These are phyloP conservation scores for Penicillium capsulatum DNA, from an alignment of 2,329 filamentous ascomycete genomes.

Conservation along the genomic window DNA sequence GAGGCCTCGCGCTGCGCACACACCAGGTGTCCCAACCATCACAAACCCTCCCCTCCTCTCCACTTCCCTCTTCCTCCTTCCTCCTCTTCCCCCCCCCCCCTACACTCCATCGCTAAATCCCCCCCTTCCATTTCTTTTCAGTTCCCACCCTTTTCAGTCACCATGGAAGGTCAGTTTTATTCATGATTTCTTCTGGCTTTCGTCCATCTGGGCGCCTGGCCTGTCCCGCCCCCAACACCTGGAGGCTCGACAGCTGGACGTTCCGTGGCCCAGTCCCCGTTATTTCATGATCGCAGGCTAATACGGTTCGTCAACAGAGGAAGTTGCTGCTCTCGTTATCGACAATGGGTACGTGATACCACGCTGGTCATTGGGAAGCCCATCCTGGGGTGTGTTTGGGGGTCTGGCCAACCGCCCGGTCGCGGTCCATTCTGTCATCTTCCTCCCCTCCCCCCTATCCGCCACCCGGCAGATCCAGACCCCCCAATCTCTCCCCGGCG, in stretches of 20 bases:
- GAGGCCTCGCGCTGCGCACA: slow-evolving; percentile 13
- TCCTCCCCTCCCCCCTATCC: slow-evolving; percentile 13
- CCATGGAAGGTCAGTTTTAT: slow-evolving; percentile 61
- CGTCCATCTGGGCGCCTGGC: slow-evolving; percentile 30
- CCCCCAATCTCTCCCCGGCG: slow-evolving; percentile 8
- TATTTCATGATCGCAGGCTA: slow-evolving; percentile 26
- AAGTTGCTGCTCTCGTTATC: slow-evolving; percentile 99
- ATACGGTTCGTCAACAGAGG: slow-evolving; percentile 63
- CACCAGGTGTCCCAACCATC: slow-evolving; percentile 27
- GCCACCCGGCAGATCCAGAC: slow-evolving; percentile 13
- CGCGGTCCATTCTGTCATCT: slow-evolving; percentile 18
- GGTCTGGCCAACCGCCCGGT: slow-evolving; percentile 18
- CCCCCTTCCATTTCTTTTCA: slow-evolving; percentile 31
- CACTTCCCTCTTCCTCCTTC: slow-evolving; percentile 20
- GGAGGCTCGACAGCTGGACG: background rate
- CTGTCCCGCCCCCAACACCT: slow-evolving; percentile 13
- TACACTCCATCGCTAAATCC: slow-evolving; percentile 23
- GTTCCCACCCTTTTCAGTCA: slow-evolving; percentile 28
- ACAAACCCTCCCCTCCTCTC: slow-evolving; percentile 23
- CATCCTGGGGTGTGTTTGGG: slow-evolving; percentile 28
- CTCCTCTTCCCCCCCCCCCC: slow-evolving; percentile 16
- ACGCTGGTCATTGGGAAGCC: slow-evolving; percentile 18
- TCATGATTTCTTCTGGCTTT: slow-evolving; percentile 6
- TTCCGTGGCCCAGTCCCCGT: slow-evolving; percentile 7
- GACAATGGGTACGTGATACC: slow-evolving; percentile 96